Percentiles rank a stretch among this genome's conserved stretches.
Evolutionary conservation across 1,284 basidiomycete species (phyloP).

Genomic region (Trichosporon inkin): DNA sequence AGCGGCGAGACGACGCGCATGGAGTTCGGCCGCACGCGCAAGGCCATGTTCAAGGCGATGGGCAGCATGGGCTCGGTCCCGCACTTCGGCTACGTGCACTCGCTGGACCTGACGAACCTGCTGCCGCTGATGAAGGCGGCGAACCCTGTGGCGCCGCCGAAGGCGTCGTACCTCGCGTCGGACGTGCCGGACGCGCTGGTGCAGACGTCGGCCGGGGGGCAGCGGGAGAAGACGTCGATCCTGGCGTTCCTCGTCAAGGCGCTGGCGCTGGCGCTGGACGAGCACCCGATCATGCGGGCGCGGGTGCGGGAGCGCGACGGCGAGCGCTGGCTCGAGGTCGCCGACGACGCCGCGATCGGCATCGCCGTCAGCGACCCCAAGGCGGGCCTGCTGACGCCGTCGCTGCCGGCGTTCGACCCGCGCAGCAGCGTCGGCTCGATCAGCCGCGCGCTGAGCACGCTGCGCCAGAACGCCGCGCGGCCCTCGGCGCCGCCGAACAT

Average conservation of each 20-base stretch:
- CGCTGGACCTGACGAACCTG: conserved; percentile 74
- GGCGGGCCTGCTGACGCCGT: conserved; percentile 76
- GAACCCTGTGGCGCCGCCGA: conserved; percentile 57
- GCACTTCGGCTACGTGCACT: conserved; percentile 77
- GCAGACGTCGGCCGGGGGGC: conserved; percentile 39
- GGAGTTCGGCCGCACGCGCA: conserved; percentile 65
- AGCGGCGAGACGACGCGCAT: conserved; percentile 64
- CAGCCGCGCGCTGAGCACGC: conserved; percentile 49
- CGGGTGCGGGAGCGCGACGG: conserved; percentile 28
- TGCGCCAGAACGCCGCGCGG: conserved; percentile 60
- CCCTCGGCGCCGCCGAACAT: conserved; percentile 67
- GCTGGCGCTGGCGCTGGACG: conserved; percentile 70
- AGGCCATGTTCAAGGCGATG: conserved; percentile 85
- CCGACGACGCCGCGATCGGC: conserved; percentile 37
- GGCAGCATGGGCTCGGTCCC: conserved; percentile 60
- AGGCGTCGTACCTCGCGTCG: conserved; percentile 48
- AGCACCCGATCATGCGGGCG: conserved; percentile 51
- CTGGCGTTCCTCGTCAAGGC: conserved; percentile 84
- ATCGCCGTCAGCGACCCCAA: conserved; percentile 60
- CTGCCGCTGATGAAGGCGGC: conserved; percentile 65
- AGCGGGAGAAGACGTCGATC: conserved; percentile 60
- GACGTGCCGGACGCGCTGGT: conserved; percentile 55
- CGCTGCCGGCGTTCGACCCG: conserved; percentile 61
- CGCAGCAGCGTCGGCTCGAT: conserved; percentile 64
- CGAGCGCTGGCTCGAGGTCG: conserved; percentile 37